Conservation (phyloP, 192 early-diverging fungal species). For the Coemansia sp. region DNA sequence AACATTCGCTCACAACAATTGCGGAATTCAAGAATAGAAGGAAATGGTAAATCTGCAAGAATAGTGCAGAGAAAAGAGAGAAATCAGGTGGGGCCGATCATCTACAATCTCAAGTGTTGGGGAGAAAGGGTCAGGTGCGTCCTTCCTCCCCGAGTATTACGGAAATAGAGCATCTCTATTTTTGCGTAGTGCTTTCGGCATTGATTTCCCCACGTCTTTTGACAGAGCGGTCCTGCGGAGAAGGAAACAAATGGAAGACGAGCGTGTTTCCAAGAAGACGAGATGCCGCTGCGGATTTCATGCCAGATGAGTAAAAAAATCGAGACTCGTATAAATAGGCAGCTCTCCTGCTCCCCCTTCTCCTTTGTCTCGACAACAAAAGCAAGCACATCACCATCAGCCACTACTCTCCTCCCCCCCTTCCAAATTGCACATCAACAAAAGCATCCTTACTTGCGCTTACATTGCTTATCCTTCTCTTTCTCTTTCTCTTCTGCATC, state of each 20-base stretch:
- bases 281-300: not conserved
- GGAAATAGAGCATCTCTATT: conserved; percentile 1
- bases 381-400: not conserved
- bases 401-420: not conserved
- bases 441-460: not conserved
- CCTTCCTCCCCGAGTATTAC: too few species aligned
- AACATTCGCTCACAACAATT: not conserved
- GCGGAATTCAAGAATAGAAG: not conserved
- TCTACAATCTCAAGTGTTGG: not conserved
- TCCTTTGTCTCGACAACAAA: not conserved
- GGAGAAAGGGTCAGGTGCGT: not conserved
- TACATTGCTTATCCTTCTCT: not conserved
- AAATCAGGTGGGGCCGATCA: conserved; percentile 4
- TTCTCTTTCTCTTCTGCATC: not conserved
- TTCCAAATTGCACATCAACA: not conserved
- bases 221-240: not conserved
- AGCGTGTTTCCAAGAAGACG: not conserved
- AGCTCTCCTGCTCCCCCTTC: not conserved
- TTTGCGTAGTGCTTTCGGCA: conserved; percentile 3
- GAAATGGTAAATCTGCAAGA: not conserved
- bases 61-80: not conserved
- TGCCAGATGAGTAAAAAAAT: not conserved
- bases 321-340: not conserved
- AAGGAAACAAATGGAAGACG: not conserved
- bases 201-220: conserved; percentile 1